Conservation (phyloP, 148 eudicot genomes). For the Rhododendron mucronatum region DNA sequence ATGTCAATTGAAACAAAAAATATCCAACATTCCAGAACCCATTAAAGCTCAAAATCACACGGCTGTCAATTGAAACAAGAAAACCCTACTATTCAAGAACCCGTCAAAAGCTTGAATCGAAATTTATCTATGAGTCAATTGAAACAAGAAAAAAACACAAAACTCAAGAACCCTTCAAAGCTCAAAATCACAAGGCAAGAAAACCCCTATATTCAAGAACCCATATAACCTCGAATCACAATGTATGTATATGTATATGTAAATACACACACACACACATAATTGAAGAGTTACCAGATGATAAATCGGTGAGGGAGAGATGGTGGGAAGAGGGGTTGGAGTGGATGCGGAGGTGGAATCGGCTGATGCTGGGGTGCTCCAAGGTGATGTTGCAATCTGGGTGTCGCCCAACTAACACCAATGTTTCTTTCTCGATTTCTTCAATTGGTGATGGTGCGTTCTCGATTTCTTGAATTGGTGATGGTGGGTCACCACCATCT, state of each 20-base stretch:
- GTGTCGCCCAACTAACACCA: conserved; percentile 68
- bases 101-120: neutral
- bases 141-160: neutral
- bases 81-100: neutral
- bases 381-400: conserved; percentile 74
- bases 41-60: too few species aligned
- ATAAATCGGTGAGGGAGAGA: conserved; percentile 58
- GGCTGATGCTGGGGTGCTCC: conserved; percentile 90
- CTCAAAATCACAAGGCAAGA: neutral
- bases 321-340: conserved; percentile 36
- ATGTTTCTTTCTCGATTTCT: conserved; percentile 42
- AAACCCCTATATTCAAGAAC: neutral
- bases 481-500: neutral
- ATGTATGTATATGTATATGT: neutral
- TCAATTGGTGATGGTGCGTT: neutral
- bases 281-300: conserved; percentile 47
- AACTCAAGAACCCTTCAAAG: neutral
- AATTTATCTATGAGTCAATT: neutral
- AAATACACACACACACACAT: too few species aligned
- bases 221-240: neutral
- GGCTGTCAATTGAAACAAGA: too few species aligned
- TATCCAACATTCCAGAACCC: too few species aligned
- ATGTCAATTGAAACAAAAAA: too few species aligned
- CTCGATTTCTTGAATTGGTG: conserved; percentile 34
- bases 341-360: conserved; percentile 78